phyloP scores from a whole-genome alignment of 2,329 filamentous ascomycete genomes.

The Leptographium procerum region DNA sequence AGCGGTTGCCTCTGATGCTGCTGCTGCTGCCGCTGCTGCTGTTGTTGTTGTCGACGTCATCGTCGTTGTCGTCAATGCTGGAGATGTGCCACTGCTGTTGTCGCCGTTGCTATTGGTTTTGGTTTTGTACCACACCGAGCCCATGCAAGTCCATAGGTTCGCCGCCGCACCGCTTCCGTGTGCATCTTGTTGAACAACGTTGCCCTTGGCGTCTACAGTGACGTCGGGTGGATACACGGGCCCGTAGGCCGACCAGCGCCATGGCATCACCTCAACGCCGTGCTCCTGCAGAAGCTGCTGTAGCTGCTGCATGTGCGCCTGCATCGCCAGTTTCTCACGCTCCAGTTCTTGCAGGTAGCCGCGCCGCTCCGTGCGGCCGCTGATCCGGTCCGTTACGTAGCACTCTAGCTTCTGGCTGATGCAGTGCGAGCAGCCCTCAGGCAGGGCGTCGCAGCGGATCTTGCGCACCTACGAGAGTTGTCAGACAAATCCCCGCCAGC shows the following conservation, averaged over 20 bases:
- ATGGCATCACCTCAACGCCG: slow-evolving; percentile 51
- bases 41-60: not conserved
- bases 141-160: slow-evolving; percentile 22
- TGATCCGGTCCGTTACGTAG: slow-evolving; percentile 78
- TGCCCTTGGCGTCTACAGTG: slow-evolving; percentile 16
- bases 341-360: slow-evolving; percentile 72
- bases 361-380: slow-evolving; percentile 65
- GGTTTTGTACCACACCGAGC: slow-evolving; percentile 21
- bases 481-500: too few species aligned
- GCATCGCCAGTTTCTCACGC: slow-evolving; percentile 56
- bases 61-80: not conserved
- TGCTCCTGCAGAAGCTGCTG: slow-evolving; percentile 52
- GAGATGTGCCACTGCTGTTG: not conserved
- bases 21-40: not conserved
- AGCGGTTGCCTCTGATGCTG: not conserved
- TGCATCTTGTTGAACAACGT: slow-evolving; percentile 7
- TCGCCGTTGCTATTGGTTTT: too few species aligned
- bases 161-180: slow-evolving; percentile 15
- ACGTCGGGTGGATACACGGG: slow-evolving; percentile 18
- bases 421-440: slow-evolving; percentile 75
- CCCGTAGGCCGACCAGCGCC: slow-evolving; percentile 23
- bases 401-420: slow-evolving; percentile 65
- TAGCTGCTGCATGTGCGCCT: slow-evolving; percentile 54
- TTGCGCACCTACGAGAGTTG: too few species aligned
- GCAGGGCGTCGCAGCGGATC: slow-evolving; percentile 73